These are phyloP conservation scores for Globisporangium takayamanum DNA, from an alignment of 352 stramenopile genomes.

Conservation along the genomic window DNA sequence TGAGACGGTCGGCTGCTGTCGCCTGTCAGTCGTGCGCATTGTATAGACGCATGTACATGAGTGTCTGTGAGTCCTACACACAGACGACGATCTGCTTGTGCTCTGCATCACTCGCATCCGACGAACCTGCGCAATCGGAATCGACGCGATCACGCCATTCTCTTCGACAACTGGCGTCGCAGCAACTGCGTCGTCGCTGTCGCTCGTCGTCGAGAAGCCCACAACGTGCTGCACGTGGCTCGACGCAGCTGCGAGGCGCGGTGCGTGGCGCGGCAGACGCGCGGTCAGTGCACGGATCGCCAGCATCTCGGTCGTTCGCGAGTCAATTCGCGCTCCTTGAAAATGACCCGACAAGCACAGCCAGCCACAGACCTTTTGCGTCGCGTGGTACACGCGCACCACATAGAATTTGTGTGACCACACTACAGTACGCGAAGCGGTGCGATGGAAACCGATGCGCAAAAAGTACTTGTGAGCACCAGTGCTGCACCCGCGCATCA, in stretches of 20 bases:
- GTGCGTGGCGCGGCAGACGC: constrained; percentile 22
- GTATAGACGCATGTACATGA: neutral
- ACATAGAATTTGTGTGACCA: neutral
- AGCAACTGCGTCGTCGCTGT: constrained; percentile 16
- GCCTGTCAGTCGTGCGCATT: constrained; percentile 22
- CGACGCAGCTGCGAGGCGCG: constrained; percentile 16
- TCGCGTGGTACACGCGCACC: too few species aligned
- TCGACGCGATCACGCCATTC: constrained; percentile 42
- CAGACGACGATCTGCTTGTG: neutral
- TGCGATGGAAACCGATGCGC: neutral
- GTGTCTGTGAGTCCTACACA: neutral
- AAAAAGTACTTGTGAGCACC: neutral
- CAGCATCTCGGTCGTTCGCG: constrained; percentile 31
- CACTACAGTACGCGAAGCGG: too few species aligned
- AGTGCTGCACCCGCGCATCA: neutral
- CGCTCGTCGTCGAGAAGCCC: constrained; percentile 26
- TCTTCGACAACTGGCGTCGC: constrained; percentile 20
- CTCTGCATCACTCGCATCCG: too few species aligned
- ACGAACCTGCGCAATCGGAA: constrained; percentile 52
- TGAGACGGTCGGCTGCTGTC: constrained; percentile 51
- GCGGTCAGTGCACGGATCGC: constrained; percentile 45
- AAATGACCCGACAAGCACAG: constrained; percentile 13
- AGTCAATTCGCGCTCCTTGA: neutral
- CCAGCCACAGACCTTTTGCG: constrained; percentile 8
- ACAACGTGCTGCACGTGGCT: constrained; percentile 14